A percentile compares a stretch with the other conserved stretches of the same genome.
Evolutionary conservation across 2,329 filamentous ascomycete genomes (phyloP).

Genomic region (Ilyonectria destructans): DNA sequence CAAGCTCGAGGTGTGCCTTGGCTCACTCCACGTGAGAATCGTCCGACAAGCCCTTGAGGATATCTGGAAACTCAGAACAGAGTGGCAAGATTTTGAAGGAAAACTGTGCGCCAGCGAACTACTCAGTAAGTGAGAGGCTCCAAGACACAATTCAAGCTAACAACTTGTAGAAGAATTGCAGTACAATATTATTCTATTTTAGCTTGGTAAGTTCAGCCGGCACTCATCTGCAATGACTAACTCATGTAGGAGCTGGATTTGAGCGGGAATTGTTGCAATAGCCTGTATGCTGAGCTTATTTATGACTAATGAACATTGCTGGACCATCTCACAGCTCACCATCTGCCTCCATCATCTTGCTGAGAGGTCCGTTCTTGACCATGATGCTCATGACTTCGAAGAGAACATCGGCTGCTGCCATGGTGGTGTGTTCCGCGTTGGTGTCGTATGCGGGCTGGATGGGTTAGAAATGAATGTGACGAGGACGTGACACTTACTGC

Average conservation of each 20-base stretch:
- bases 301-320: no score
- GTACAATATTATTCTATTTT: conserved; percentile 52
- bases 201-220: neutral
- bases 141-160: neutral
- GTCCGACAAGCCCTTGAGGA: conserved; percentile 48
- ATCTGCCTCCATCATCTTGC: conserved; percentile 57
- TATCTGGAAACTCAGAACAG: conserved; percentile 47
- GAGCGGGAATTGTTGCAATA: neutral
- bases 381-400: conserved; percentile 88
- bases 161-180: conserved; percentile 38
- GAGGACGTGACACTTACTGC: conserved; percentile 43
- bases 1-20: conserved; percentile 47
- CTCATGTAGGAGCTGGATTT: no score
- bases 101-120: conserved; percentile 41
- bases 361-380: conserved; percentile 84
- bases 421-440: conserved; percentile 81
- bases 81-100: conserved; percentile 38
- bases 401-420: conserved; percentile 79
- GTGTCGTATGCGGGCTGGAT: conserved; percentile 77
- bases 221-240: neutral
- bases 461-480: rapidly evolving
- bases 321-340: conserved; percentile 29
- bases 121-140: conserved; percentile 38
- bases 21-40: conserved; percentile 47
- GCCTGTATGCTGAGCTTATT: neutral